These are phyloP conservation scores for Pseudogymnoascus pannorum DNA, from an alignment of 2,329 filamentous ascomycete species.

Conservation along the genomic window DNA sequence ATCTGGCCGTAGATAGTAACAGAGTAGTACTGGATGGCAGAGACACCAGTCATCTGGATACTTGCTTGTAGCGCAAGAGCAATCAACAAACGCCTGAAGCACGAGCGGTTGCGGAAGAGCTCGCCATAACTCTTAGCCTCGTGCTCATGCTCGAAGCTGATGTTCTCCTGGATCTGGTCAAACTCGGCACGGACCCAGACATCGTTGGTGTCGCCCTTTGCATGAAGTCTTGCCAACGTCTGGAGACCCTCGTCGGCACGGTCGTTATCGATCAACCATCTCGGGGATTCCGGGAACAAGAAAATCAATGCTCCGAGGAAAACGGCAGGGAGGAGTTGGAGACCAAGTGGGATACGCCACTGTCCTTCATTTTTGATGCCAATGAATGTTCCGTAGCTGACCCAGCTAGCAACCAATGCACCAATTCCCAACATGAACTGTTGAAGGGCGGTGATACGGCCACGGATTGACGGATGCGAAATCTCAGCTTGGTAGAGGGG, in stretches of 20 bases:
- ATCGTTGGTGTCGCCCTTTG: slow-evolving; percentile 51
- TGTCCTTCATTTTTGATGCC: slow-evolving; percentile 1
- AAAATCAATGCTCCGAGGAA: slow-evolving; percentile 50
- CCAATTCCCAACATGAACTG: slow-evolving; percentile 80
- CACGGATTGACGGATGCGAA: slow-evolving; percentile 70
- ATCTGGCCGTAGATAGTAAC: slow-evolving; percentile 51
- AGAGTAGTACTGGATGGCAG: slow-evolving; percentile 58
- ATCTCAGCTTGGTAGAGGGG: slow-evolving; percentile 73
- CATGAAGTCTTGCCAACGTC: slow-evolving; percentile 52
- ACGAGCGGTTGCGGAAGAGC: slow-evolving; percentile 51
- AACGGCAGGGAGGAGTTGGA: slow-evolving; percentile 54
- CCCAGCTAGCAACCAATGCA: slow-evolving; percentile 64
- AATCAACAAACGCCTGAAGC: slow-evolving; percentile 57
- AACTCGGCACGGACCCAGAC: slow-evolving; percentile 57
- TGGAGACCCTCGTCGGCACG: slow-evolving; percentile 46
- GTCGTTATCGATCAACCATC: slow-evolving; percentile 58
- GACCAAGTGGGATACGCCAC: slow-evolving; percentile 34
- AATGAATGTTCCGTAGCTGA: slow-evolving; percentile 52
- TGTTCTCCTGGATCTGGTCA: slow-evolving; percentile 55
- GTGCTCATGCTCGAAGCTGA: slow-evolving; percentile 53
- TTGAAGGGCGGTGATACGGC: slow-evolving; percentile 64
- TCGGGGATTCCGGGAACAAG: slow-evolving; percentile 51
- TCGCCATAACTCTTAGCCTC: slow-evolving; percentile 57
- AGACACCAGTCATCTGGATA: slow-evolving; percentile 60
- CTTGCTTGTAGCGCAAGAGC: slow-evolving; percentile 54